A percentile compares a stretch with the other conserved stretches of the same genome.
Evolutionary conservation across 495 filamentous ascomycete genomes (phyloP).

Genomic region (Podospora fimiseda): DNA sequence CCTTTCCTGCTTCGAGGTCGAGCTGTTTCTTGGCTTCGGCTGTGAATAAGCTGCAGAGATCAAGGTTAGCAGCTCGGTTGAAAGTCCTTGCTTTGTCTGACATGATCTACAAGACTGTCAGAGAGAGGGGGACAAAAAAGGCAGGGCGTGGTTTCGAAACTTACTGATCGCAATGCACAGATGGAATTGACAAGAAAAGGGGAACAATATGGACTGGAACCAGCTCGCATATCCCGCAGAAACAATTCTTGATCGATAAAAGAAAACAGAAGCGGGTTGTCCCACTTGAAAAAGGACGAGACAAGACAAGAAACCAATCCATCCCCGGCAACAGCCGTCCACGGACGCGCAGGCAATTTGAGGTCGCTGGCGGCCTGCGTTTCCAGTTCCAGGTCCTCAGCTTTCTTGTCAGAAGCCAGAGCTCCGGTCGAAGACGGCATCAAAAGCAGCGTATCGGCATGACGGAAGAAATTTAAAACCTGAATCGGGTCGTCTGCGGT

Average conservation of each 20-base stretch:
- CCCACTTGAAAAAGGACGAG: constrained; percentile 50
- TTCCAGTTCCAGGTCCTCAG: constrained; percentile 11
- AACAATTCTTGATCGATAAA: constrained; percentile 47
- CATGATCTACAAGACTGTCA: background rate
- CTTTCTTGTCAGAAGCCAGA: background rate
- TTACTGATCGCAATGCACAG: constrained; percentile 37
- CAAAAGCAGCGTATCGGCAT: constrained; percentile 16
- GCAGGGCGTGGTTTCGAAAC: constrained; percentile 10
- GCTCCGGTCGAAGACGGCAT: background rate
- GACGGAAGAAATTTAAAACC: constrained; percentile 3
- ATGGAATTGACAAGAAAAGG: constrained; percentile 51
- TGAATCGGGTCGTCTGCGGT: constrained; percentile 11
- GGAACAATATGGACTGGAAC: constrained; percentile 40
- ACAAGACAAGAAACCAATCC: constrained; percentile 50
- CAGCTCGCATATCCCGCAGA: constrained; percentile 38
- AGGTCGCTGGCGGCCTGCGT: constrained; percentile 19
- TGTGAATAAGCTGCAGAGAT: constrained; percentile 12
- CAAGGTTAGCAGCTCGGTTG: background rate
- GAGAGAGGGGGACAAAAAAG: background rate
- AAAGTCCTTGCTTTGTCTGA: constrained; percentile 9
- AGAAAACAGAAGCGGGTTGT: constrained; percentile 32
- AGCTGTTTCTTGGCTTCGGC: constrained; percentile 12
- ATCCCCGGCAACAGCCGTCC: constrained; percentile 45
- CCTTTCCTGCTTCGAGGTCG: constrained; percentile 4
- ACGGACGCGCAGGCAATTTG: constrained; percentile 41